These are phyloP conservation scores for Pyrenophora teres DNA, from an alignment of 2,329 filamentous ascomycete species.

Conservation along the genomic window DNA sequence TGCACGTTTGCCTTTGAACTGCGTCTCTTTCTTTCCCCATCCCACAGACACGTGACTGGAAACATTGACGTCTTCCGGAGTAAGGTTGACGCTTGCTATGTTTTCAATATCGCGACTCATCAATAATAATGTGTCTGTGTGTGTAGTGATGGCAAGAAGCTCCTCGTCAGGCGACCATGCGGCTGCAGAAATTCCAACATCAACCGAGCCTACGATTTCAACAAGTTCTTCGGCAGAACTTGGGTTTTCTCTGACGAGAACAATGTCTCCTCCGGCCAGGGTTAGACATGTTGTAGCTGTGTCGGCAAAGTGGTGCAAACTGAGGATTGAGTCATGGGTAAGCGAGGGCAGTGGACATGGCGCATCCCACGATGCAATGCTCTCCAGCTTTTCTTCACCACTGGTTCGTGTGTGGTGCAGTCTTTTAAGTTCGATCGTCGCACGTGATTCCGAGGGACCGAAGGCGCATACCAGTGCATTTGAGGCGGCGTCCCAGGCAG, in stretches of 20 bases:
- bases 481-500: slow-evolving; percentile 81
- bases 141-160: slow-evolving; percentile 80
- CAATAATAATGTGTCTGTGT: slow-evolving; percentile 77
- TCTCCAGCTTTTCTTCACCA: slow-evolving; percentile 45
- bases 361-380: slow-evolving; percentile 86
- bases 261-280: slow-evolving; percentile 86
- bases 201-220: slow-evolving; percentile 93
- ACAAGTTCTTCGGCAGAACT: slow-evolving; percentile 73
- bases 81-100: slow-evolving; percentile 74
- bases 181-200: slow-evolving; percentile 86
- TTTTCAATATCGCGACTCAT: slow-evolving; percentile 93
- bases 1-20: slow-evolving; percentile 91
- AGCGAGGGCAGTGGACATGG: slow-evolving; percentile 78
- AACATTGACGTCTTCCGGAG: slow-evolving; percentile 76
- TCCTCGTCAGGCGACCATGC: slow-evolving; percentile 96
- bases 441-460: slow-evolving; percentile 73
- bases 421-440: slow-evolving; percentile 73
- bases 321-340: slow-evolving; percentile 73
- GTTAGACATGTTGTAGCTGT: slow-evolving; percentile 78
- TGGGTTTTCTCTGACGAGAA: slow-evolving; percentile 77
- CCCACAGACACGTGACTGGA: slow-evolving; percentile 95
- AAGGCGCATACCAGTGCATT: slow-evolving; percentile 82
- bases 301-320: slow-evolving; percentile 84
- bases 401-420: slow-evolving; percentile 51
- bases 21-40: slow-evolving; percentile 98